Conservation (phyloP, 2,329 filamentous ascomycete species). For the Epichloe aotearoae region DNA sequence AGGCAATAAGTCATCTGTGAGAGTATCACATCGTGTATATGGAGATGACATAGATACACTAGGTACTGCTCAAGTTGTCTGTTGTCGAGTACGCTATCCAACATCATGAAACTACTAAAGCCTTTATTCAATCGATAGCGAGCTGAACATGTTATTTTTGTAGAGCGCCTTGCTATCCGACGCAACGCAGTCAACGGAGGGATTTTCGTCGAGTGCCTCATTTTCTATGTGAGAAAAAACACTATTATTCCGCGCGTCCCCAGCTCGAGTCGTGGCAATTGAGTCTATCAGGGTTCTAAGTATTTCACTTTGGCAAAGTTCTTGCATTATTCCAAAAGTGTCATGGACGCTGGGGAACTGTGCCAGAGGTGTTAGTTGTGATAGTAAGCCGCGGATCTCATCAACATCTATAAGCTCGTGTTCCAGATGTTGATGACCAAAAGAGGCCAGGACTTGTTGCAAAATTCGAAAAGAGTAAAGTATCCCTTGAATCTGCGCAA, state of each 20-base stretch:
- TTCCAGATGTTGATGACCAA: not conserved
- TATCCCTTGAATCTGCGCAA: conserved; percentile 45
- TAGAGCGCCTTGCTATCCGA: not conserved
- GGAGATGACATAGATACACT: not conserved
- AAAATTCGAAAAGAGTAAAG: conserved; percentile 48
- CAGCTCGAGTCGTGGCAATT: not conserved
- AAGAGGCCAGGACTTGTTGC: conserved; percentile 18
- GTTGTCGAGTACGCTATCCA: not conserved
- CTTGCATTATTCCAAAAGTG: conserved; percentile 1
- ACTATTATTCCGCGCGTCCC: not conserved
- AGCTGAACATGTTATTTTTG: not conserved
- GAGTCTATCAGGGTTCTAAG: not conserved
- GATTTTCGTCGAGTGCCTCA: not conserved
- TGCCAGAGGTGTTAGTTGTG: conserved; percentile 12
- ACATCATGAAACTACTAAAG: too few species aligned
- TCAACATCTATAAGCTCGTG: not conserved
- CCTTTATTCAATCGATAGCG: not conserved
- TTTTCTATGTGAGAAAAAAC: not conserved
- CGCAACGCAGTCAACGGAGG: not conserved
- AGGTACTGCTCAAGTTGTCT: not conserved
- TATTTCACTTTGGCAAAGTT: not conserved
- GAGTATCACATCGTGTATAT: not conserved
- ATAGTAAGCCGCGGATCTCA: conserved; percentile 11
- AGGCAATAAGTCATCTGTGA: not conserved
- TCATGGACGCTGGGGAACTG: conserved; percentile 9